phyloP scores from a whole-genome alignment of 2,329 filamentous ascomycete genomes.

The Colletotrichum nymphaeae region DNA sequence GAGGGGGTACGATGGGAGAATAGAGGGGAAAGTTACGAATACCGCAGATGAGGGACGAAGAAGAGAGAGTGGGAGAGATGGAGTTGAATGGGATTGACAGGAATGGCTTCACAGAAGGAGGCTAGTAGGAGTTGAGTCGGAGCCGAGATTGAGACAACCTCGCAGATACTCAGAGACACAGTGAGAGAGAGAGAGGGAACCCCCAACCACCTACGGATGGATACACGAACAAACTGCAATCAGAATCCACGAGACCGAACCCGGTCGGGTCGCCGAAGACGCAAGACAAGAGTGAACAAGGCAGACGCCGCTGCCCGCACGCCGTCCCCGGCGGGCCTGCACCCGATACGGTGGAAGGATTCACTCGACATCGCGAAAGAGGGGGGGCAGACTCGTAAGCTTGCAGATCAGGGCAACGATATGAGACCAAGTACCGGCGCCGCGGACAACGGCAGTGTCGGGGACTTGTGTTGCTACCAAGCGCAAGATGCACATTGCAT shows the following conservation, averaged over 20 bases:
- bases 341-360: conserved; percentile 24
- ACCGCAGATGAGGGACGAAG: neutral
- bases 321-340: conserved; percentile 7
- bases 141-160: neutral
- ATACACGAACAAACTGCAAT: neutral
- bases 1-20: neutral
- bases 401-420: conserved; percentile 31
- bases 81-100: neutral
- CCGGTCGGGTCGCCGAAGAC: conserved; percentile 16
- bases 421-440: conserved; percentile 18
- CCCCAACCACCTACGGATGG: conserved; percentile 11
- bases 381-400: conserved; percentile 30
- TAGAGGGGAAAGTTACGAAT: neutral
- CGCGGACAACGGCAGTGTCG: neutral
- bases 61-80: neutral
- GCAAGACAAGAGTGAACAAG: neutral
- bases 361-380: conserved; percentile 17
- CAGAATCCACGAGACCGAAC: neutral
- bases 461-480: conserved; percentile 5
- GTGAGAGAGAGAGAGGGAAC: neutral
- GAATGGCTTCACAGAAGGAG: neutral
- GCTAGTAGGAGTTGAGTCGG: neutral
- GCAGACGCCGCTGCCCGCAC: neutral
- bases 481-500: neutral
- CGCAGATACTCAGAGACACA: neutral